These are phyloP conservation scores for Magnusiomyces paraingens DNA, from an alignment of 1,139 yeast genomes.

Conservation along the genomic window DNA sequence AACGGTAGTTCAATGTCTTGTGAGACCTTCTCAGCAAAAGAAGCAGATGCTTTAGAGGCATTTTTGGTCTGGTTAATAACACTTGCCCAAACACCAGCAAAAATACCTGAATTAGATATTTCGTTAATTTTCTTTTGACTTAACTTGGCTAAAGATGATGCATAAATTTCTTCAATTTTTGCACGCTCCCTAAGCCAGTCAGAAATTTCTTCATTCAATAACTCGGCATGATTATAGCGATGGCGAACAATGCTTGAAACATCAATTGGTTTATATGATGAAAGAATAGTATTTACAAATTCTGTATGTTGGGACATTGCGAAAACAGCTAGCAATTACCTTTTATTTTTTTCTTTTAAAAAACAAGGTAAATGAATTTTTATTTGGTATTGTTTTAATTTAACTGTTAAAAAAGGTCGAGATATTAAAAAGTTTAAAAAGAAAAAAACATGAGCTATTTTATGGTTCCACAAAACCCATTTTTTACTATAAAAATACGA, in stretches of 20 bases:
- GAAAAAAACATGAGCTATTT: not conserved
- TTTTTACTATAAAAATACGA: too few relatives aligned
- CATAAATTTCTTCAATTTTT: constrained; percentile 32
- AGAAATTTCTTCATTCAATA: constrained; percentile 31
- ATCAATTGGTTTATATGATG: not conserved
- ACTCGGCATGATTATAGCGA: constrained; percentile 19
- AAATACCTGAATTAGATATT: constrained; percentile 12
- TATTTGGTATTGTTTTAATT: constrained; percentile 3
- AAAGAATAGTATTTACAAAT: not conserved
- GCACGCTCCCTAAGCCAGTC: constrained; percentile 36
- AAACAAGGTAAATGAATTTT: not conserved
- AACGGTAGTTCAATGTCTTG: constrained; percentile 33
- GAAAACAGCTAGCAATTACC: not conserved
- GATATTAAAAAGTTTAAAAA: not conserved
- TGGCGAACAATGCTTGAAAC: not conserved
- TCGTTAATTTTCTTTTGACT: constrained; percentile 15
- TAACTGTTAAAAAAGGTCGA: not conserved
- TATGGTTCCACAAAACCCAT: too few relatives aligned
- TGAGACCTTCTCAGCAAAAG: constrained; percentile 29
- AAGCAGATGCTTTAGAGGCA: constrained; percentile 27
- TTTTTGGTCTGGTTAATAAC: constrained; percentile 26
- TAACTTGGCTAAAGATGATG: constrained; percentile 32
- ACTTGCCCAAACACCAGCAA: constrained; percentile 25
- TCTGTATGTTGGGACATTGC: not conserved
- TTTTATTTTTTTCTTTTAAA: not conserved